phyloP scores from a whole-genome alignment of 2,329 filamentous ascomycete genomes.

The Trichoderma atroviride region DNA sequence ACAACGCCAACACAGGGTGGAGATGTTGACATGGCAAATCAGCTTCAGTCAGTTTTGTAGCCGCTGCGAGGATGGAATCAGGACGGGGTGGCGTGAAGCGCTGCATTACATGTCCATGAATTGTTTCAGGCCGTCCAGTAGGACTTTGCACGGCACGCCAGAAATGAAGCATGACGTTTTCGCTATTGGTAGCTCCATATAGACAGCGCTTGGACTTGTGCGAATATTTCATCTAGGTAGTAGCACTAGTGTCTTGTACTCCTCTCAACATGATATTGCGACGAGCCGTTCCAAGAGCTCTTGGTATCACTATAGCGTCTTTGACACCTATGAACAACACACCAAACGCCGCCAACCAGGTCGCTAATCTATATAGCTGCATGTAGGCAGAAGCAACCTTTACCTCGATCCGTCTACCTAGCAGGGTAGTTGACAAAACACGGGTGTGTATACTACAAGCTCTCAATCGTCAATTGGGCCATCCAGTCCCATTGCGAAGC shows the following conservation, averaged over 20 bases:
- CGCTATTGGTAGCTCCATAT: not conserved
- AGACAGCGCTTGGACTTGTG: not conserved
- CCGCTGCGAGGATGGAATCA: not conserved
- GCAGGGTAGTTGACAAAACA: not conserved
- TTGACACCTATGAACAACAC: not conserved
- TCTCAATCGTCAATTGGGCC: not conserved
- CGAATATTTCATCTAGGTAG: not conserved
- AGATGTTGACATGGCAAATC: not conserved
- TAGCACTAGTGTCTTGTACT: not conserved
- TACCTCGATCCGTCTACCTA: not conserved
- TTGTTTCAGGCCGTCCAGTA: not conserved
- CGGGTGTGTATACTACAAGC: not conserved
- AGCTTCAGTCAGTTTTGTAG: not conserved
- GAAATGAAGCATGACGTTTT: not conserved
- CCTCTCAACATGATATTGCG: not conserved
- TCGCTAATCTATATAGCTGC: not conserved
- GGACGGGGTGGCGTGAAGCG: not conserved
- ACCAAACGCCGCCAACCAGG: not conserved
- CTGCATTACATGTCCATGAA: not conserved
- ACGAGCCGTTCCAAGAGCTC: not conserved
- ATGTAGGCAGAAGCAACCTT: not conserved
- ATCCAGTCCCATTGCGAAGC: not conserved
- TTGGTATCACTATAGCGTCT: not conserved
- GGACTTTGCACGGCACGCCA: not conserved
- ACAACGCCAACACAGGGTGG: not conserved